Evolutionary conservation across 169 alveolate genomes (phyloP).

Genomic region (Plasmodium gonderi): DNA sequence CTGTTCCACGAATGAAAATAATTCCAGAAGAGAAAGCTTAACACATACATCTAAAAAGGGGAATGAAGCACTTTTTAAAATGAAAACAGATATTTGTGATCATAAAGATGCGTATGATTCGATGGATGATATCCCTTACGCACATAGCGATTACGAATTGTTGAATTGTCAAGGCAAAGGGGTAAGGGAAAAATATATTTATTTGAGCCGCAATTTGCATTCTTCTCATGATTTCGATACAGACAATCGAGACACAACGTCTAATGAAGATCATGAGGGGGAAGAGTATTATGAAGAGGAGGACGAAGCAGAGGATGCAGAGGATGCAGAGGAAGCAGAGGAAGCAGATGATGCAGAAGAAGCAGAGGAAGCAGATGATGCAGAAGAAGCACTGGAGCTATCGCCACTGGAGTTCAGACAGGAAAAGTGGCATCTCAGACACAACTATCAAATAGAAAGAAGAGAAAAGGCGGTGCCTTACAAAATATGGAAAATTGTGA

Average conservation of each 20-base stretch:
- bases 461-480: conserved; percentile 31
- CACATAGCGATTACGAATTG: conserved; percentile 29
- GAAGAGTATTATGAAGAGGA: background rate
- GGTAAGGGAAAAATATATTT: background rate
- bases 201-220: background rate
- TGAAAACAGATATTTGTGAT: background rate
- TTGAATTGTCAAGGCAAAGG: background rate
- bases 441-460: background rate
- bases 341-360: background rate
- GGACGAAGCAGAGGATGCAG: background rate
- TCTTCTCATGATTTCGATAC: background rate
- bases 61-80: background rate
- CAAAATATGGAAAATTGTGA: conserved; percentile 56
- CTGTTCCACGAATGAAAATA: background rate
- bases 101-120: background rate
- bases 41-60: background rate
- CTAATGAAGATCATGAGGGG: background rate
- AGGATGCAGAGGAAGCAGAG: background rate
- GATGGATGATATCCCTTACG: background rate
- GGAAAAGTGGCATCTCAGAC: background rate
- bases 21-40: background rate
- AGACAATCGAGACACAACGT: background rate
- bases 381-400: background rate
- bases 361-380: too few relatives aligned
- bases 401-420: background rate